Evolutionary conservation across 306 rosid genomes (phyloP), one percentile per base, ranked within the genome.

Genomic region (Begonia peltatifolia): DNA sequence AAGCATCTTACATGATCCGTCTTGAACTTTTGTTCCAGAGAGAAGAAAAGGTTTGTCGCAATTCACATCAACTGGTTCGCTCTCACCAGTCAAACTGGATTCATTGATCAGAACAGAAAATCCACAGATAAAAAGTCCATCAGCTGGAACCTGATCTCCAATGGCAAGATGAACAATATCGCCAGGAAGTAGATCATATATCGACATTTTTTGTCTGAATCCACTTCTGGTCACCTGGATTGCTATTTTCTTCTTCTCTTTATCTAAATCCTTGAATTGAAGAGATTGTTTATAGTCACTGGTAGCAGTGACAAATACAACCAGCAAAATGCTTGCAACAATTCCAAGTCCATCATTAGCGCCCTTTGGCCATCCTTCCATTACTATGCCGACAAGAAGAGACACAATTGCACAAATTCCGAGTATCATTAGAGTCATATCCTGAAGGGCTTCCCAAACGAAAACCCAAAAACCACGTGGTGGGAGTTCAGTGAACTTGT

Each of bases 391-490:
- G 65, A 86, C 92, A 61, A 86, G 59, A 65, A 86, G 80, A 56
- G 99, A 90, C 64, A 79, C 81, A 50, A 79, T 48, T 35, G 99
- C 92, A 58, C 99, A 90, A 66, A 71, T 57, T 35, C 74, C 95
- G 47, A 90, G 99, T 72, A 90, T 90, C 95, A 86, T 73, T 46
- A 90, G 88, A 35, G 99, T 86, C 60, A 74, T 90, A 73, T 90
- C 99, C 71, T 90, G 99, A 68, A 90, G 88, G 68, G 99, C 99
- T 79, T 90, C 99, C 99, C 99, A 90, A 52, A 90, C 94, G 64
- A 70, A 83, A 53, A 81, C 57, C 78, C 76, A 79, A 68, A 86
- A 90, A 5, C 95, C 95, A n/a, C 78, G 84, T 18, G 46, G 25
- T 6, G 99, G 94, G 63, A 63, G 78, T 81, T 90, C 99, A 25